These are phyloP conservation scores for Cercospora zeina DNA, from an alignment of 2,329 filamentous ascomycete species.

Conservation along the genomic window DNA sequence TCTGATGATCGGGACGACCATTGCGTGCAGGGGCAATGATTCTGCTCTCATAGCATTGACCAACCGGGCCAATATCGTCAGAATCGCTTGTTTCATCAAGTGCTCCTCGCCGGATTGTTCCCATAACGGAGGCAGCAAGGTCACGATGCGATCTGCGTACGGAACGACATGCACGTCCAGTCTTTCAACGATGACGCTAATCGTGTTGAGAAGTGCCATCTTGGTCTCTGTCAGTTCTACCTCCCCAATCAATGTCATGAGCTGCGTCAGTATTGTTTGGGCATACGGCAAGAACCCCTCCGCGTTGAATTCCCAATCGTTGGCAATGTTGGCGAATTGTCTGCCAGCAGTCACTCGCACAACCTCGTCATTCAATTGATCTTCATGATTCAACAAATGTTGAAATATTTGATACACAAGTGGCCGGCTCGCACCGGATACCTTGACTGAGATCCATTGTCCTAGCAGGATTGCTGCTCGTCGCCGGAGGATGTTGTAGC, in stretches of 20 bases:
- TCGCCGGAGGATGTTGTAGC: conserved; percentile 80
- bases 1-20: conserved; percentile 79
- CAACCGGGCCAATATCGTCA: conserved; percentile 79
- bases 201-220: conserved; percentile 83
- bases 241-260: conserved; percentile 76
- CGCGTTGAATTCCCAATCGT: conserved; percentile 79
- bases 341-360: conserved; percentile 88
- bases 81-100: conserved; percentile 89
- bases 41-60: conserved; percentile 81
- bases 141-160: conserved; percentile 77
- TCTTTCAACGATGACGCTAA: conserved; percentile 75
- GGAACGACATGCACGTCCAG: conserved; percentile 71
- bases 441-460: conserved; percentile 82
- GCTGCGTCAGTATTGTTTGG: conserved; percentile 66
- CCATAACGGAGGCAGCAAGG: conserved; percentile 79
- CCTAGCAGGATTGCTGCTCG: conserved; percentile 86
- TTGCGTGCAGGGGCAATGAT: conserved; percentile 73
- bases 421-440: conserved; percentile 66
- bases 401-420: conserved; percentile 86
- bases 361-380: conserved; percentile 82
- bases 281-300: conserved; percentile 76
- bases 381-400: conserved; percentile 75
- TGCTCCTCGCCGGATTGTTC: conserved; percentile 80
- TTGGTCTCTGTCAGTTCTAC: conserved; percentile 85
- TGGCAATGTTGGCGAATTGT: conserved; percentile 75